Conservation (phyloP, 495 filamentous ascomycete species). For the Mycothermus thermophilus region DNA sequence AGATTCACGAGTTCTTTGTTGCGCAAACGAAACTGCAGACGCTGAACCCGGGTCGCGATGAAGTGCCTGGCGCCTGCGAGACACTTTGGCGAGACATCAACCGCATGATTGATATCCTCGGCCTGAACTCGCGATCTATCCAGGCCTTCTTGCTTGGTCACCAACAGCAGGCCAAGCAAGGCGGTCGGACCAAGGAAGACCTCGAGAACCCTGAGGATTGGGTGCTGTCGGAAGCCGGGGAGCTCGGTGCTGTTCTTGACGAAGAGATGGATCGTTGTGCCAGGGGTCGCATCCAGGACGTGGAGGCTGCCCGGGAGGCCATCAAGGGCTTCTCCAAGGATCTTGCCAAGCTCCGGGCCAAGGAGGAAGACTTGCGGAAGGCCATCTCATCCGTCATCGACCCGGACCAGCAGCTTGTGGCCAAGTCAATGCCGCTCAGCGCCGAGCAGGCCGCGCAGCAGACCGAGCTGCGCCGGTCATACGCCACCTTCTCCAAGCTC, state of each 20-base stretch:
- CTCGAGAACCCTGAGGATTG: conserved; percentile 53
- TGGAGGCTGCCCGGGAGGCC: conserved; percentile 46
- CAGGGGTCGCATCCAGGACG: conserved; percentile 45
- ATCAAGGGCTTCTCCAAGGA: conserved; percentile 52
- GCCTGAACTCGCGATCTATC: conserved; percentile 69
- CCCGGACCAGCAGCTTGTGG: conserved; percentile 44
- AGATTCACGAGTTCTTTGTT: conserved; percentile 43
- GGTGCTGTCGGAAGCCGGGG: conserved; percentile 54
- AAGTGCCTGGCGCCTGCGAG: conserved; percentile 38
- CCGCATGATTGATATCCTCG: conserved; percentile 86
- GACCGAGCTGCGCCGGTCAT: conserved; percentile 60
- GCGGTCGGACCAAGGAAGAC: conserved; percentile 38
- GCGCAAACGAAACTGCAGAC: conserved; percentile 16
- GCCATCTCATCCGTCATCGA: conserved; percentile 48
- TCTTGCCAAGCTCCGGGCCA: conserved; percentile 49
- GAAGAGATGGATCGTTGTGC: conserved; percentile 39
- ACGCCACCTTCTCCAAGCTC: conserved; percentile 52
- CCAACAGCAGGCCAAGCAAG: conserved; percentile 33
- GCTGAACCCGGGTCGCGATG: conserved; percentile 43
- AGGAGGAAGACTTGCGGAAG: conserved; percentile 59
- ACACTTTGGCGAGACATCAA: conserved; percentile 85
- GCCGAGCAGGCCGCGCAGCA: conserved; percentile 71
- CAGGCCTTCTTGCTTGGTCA: conserved; percentile 58
- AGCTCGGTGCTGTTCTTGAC: conserved; percentile 44
- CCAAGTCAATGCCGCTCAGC: conserved; percentile 57